These are phyloP conservation scores for Tilletia horrida DNA, from an alignment of 1,284 basidiomycete genomes.

Conservation along the genomic window DNA sequence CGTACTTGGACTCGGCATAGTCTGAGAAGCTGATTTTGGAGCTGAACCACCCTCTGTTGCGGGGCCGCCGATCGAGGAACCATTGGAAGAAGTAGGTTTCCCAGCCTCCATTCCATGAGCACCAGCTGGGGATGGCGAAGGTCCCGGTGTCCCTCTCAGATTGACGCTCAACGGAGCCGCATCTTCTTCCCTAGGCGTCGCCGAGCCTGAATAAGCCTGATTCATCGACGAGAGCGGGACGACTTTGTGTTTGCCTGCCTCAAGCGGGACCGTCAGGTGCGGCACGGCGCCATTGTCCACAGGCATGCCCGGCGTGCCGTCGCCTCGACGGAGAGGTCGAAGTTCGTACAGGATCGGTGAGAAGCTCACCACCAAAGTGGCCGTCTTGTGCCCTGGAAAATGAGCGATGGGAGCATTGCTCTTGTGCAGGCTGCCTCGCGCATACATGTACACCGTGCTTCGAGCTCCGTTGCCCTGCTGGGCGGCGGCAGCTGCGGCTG, in stretches of 20 bases:
- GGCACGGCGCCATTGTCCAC: constrained; percentile 32
- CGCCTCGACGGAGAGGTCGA: constrained; percentile 55
- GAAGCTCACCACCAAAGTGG: constrained; percentile 87
- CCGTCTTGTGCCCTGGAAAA: constrained; percentile 91
- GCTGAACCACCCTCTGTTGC: background rate
- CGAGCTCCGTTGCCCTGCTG: constrained; percentile 53
- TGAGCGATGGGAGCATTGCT: constrained; percentile 80
- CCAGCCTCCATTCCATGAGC: background rate
- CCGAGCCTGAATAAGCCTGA: background rate
- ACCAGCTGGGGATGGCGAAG: too few species aligned
- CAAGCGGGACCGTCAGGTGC: constrained; percentile 63
- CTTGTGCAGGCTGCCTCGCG: constrained; percentile 73
- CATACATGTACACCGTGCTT: constrained; percentile 87
- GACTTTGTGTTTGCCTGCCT: constrained; percentile 66
- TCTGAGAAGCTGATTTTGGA: background rate
- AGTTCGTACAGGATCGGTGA: constrained; percentile 89
- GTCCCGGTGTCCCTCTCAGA: too few species aligned
- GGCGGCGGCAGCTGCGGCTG: constrained; percentile 38
- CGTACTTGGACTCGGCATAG: constrained; percentile 9
- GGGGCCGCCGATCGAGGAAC: background rate
- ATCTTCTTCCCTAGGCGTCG: constrained; percentile 11
- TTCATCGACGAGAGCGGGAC: constrained; percentile 53
- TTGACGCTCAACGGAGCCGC: constrained; percentile 6
- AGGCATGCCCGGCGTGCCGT: background rate
- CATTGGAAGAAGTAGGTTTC: background rate